Base-by-base conservation (phyloP, 176 grass and related monocot genomes). In the Aegilops tauschii region DNA sequence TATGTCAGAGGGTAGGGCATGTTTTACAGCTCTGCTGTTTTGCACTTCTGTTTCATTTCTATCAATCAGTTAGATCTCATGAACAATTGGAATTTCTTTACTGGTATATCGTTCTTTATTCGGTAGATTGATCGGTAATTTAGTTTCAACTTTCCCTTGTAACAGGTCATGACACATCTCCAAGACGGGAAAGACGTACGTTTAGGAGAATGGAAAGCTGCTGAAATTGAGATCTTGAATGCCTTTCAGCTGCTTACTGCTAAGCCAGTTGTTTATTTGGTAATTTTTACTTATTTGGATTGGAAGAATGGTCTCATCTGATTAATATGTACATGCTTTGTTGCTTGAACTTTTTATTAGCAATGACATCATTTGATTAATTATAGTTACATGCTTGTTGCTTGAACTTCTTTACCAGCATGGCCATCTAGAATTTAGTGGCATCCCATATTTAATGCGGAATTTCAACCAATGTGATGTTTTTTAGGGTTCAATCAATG, bases 261-360 rank as follows among this genome's bases (percentile, higher is more conserved):
- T 29, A 98, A 98, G 66, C 88, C 96, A 90, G 96, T 98, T 86
- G 90, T 98, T 35, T 98, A 96, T 89, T 88, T 98, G 87, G 97
- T 98, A 94, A 32, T 20, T 56, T 20, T 20, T 56, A 56, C 52
- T 56, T 16, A 54, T 32, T 54, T 54, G 4, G 42, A 16, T 76
- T 78, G 17, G 56, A 80, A 6, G 69, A 71, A 18, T 11, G n/a
- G n/a, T 9, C 8, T 75, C 3, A 50, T 29, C 49, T 17, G 44
- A 50, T 30, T 49, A 29, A 49, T 74, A 28, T 6, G 42, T 74
- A 10, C 36, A 11, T 3, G 32, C 50, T 8, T 5, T 36, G 2
- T 59, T 56, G 52, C 52, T 56, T 56, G 52, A 12, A 4, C 42
- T 44, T 44, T 20, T 56, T 56, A 2, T 56, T 56, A 56, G 52